Conservation (phyloP, 192 early-diverging fungal genomes). For the Coemansia sp. region DNA sequence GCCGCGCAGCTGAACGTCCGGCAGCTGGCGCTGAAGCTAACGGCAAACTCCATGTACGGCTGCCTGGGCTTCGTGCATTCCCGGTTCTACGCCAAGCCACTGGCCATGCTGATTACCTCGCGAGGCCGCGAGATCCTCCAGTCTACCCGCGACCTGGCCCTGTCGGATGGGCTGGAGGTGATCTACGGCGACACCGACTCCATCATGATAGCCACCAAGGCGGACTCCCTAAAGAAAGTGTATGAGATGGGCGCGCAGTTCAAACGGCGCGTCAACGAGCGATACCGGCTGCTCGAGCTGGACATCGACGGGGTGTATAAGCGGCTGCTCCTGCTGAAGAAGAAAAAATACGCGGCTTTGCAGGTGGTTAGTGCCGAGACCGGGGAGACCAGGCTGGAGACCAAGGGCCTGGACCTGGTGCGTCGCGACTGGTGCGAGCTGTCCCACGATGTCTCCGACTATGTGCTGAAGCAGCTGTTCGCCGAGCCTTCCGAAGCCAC, state of each 20-base stretch:
- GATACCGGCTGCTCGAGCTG: constrained; percentile 92
- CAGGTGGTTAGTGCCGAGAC: constrained; percentile 54
- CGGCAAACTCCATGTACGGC: constrained; percentile 99
- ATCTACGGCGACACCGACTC: constrained; percentile 99
- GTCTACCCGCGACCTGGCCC: constrained; percentile 84
- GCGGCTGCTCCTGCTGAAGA: constrained; percentile 88
- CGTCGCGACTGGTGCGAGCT: constrained; percentile 97
- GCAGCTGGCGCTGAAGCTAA: constrained; percentile 92
- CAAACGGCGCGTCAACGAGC: constrained; percentile 82
- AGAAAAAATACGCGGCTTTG: constrained; percentile 98
- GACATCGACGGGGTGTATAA: constrained; percentile 94
- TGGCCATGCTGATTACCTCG: constrained; percentile 96
- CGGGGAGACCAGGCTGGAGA: constrained; percentile 61
- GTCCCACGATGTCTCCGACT: constrained; percentile 83
- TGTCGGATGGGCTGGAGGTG: constrained; percentile 77
- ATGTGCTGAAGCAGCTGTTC: constrained; percentile 64
- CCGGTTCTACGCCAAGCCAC: constrained; percentile 92
- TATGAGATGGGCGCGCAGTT: constrained; percentile 78
- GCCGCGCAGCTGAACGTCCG: constrained; percentile 81
- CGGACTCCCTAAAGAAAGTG: constrained; percentile 66
- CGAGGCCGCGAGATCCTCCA: constrained; percentile 96
- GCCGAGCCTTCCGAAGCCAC: too few species aligned
- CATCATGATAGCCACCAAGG: constrained; percentile 94
- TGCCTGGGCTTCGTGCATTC: constrained; percentile 91
- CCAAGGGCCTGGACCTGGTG: constrained; percentile 94